Base-by-base conservation (phyloP, 805 yeast species). In the Naumovozyma baii region DNA sequence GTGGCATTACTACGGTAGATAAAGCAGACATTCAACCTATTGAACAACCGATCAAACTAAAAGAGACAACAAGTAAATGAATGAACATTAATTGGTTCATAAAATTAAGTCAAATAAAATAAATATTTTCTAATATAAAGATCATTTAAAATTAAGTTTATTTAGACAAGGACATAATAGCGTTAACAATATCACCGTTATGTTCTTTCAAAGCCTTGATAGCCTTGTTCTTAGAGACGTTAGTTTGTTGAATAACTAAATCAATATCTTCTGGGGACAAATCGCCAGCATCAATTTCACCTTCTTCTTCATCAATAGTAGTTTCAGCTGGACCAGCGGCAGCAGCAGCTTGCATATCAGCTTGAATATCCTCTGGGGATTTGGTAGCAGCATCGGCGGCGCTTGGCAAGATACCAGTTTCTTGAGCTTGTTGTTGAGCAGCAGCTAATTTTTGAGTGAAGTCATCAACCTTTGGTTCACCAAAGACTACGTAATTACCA, bases 391-490 rank as follows among this genome's bases (percentile, higher is more conserved):
- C 67, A 46, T 69, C 71, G 43, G 64, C 63, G 42, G 68, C 67
- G 44, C 70, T 66, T 43, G 66, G 67, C 40, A 65, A 68, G 38
- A 61, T 66, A 47, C 64, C 67, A 38, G 62, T 67, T 42, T 72
- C 74, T 52, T 67, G 68, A 47, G 74, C 74, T 54, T 73, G 72
- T 50, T 75, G 78, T 67, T 80, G 83, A 51, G 84, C 84, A 61
- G 83, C 83, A 65, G 80, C 83, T 68, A 83, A 74, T 74, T 87
- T 80, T 69, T 84, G 80, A 70, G 80, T 78, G 68, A 87, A 71
- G 73, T 90, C 95, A 68, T 90, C 96, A 55, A 84, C 83, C 76
- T 86, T 84, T 63, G 96, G 94, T 72, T 88, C 96, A 71, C 98
- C 98, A 59, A 90, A 88, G 54, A 90, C 96, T 57, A 90, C 80